Evolutionary conservation across 129 eudicot species (phyloP).

Genomic region (Centaurea solstitialis): DNA sequence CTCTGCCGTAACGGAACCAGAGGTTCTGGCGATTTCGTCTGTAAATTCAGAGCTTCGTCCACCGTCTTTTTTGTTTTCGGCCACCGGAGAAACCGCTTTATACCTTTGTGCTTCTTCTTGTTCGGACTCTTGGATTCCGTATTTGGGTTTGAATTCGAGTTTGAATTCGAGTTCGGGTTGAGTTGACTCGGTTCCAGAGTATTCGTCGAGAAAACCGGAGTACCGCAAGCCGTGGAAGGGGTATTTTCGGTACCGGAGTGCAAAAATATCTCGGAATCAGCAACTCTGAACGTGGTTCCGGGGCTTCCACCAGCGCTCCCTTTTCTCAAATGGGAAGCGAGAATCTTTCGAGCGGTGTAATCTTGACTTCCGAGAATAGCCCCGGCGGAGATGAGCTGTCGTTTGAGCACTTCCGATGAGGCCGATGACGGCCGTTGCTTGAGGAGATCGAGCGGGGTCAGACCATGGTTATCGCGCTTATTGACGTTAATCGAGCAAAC

Average conservation of each 20-base stretch:
- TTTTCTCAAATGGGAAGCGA: conserved; percentile 76
- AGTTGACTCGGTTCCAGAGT: conserved; percentile 5
- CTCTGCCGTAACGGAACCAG: conserved; percentile 65
- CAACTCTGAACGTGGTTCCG: conserved; percentile 67
- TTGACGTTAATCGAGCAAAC: conserved; percentile 61
- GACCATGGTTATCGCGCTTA: conserved; percentile 53
- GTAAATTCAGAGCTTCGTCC: conserved; percentile 11
- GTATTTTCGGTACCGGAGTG: conserved; percentile 56
- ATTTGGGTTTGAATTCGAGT: conserved; percentile 13
- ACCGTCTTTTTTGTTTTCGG: conserved; percentile 51
- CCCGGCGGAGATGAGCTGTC: conserved; percentile 76
- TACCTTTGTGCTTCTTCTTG: conserved; percentile 40
- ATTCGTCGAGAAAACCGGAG: conserved; percentile 16
- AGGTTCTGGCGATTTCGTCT: conserved; percentile 24
- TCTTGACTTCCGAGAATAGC: conserved; percentile 67
- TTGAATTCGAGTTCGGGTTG: not conserved
- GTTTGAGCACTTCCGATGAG: conserved; percentile 66
- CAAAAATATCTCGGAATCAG: conserved; percentile 71
- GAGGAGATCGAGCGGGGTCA: conserved; percentile 77
- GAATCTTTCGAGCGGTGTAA: conserved; percentile 52
- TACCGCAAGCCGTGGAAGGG: not conserved
- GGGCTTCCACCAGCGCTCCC: conserved; percentile 72
- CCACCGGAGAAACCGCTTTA: conserved; percentile 78
- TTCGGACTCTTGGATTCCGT: conserved; percentile 19
- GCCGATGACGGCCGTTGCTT: conserved; percentile 69